Percentiles rank a stretch among this genome's conserved stretches.
These are phyloP conservation scores for Dioscorea cayenensis DNA, from an alignment of 116 monocot genomes.

Conservation along the genomic window DNA sequence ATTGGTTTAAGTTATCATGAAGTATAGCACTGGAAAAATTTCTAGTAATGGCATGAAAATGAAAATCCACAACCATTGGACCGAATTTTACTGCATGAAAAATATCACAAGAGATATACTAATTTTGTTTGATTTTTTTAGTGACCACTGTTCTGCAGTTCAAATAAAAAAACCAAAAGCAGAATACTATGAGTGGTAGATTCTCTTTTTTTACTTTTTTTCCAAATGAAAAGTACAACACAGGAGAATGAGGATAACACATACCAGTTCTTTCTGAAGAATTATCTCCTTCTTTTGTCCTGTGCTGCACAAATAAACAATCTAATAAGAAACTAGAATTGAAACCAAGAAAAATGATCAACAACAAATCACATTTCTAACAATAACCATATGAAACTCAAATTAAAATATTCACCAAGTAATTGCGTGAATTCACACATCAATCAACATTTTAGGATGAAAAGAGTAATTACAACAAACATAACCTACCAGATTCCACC, in stretches of 20 bases:
- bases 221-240: not conserved
- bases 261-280: slow-evolving; percentile 78
- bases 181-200: not conserved
- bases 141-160: not conserved
- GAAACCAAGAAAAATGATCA: not conserved
- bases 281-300: slow-evolving; percentile 78
- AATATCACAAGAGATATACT: not conserved
- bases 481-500: slow-evolving; percentile 71
- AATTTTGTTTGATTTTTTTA: not conserved
- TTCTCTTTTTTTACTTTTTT: not conserved
- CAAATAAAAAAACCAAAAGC: not conserved
- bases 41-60: no score
- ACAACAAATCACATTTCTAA: not conserved
- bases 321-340: not conserved
- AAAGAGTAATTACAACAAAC: not conserved
- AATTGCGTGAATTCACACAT: no score
- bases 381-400: no score
- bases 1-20: no score
- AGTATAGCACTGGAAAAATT: no score
- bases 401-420: no score
- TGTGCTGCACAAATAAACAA: slow-evolving; percentile 49
- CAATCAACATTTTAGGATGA: no score
- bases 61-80: no score
- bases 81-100: not conserved
- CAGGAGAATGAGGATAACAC: slow-evolving; percentile 5